Percentiles rank a stretch among this genome's conserved stretches.
Evolutionary conservation across 805 yeast species (phyloP).

Genomic region (Candida silvicultrix): DNA sequence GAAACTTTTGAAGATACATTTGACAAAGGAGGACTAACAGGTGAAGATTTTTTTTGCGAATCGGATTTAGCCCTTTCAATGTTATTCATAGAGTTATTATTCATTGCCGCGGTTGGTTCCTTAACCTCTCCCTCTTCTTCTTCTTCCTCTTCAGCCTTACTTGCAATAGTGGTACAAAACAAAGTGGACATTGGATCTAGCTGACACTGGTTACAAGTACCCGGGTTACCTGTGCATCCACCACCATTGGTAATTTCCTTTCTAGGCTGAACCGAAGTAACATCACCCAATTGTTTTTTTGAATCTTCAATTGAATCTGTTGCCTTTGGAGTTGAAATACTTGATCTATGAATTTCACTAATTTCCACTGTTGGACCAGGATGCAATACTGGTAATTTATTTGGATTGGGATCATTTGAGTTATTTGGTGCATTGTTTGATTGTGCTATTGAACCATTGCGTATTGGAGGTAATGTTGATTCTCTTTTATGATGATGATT

Average conservation of each 20-base stretch:
- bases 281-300: neutral
- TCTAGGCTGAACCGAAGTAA: neutral
- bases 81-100: neutral
- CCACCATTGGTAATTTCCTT: constrained; percentile 14
- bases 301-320: constrained; percentile 3
- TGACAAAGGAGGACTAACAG: constrained; percentile 23
- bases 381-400: constrained; percentile 50
- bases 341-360: constrained; percentile 25
- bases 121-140: constrained; percentile 1
- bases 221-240: constrained; percentile 83
- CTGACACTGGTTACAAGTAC: constrained; percentile 79
- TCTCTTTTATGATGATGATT: constrained; percentile 16
- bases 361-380: constrained; percentile 60
- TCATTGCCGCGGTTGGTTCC: neutral
- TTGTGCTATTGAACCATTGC: neutral
- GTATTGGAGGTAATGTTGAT: constrained; percentile 38
- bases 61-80: neutral
- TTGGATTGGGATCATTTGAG: constrained; percentile 2
- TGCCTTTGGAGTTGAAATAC: constrained; percentile 18
- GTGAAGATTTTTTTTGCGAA: constrained; percentile 14
- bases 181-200: constrained; percentile 81
- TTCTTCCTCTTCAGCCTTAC: constrained; percentile 24
- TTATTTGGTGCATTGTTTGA: neutral
- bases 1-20: constrained; percentile 21
- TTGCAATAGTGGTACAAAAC: constrained; percentile 83